These are phyloP conservation scores for Solanum boliviense DNA, from an alignment of 257 asterid genomes.

Conservation along the genomic window DNA sequence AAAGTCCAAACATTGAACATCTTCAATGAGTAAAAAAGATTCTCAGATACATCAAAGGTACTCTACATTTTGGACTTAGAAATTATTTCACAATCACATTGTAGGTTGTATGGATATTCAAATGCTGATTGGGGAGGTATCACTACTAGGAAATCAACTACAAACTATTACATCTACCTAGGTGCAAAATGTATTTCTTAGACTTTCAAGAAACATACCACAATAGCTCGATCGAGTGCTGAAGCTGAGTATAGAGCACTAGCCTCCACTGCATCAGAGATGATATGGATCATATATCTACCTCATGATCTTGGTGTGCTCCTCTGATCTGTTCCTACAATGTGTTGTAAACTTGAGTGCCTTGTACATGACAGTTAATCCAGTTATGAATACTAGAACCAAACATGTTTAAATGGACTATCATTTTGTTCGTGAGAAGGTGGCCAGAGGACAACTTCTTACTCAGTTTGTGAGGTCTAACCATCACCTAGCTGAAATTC, in stretches of 20 bases:
- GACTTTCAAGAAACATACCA: neutral
- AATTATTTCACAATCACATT: neutral
- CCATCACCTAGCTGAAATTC: neutral
- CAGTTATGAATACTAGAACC: neutral
- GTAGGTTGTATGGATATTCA: neutral
- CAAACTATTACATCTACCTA: neutral
- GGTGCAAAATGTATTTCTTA: neutral
- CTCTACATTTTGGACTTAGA: neutral
- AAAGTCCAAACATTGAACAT: neutral
- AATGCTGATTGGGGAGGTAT: neutral
- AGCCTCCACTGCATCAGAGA: neutral
- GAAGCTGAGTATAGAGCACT: neutral
- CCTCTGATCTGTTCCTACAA: neutral
- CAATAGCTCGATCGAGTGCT: neutral
- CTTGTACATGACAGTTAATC: neutral
- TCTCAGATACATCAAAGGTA: neutral
- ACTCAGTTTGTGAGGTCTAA: neutral
- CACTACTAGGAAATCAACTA: neutral
- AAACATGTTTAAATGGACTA: neutral
- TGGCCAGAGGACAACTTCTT: neutral
- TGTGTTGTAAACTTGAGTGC: neutral
- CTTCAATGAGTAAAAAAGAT: neutral
- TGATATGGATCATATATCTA: neutral
- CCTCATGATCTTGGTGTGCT: neutral
- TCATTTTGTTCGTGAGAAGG: neutral